Evolutionary conservation across 805 yeast genomes (phyloP), one percentile per base, ranked within the genome.

Genomic region (Cyberlindnera amylophila): DNA sequence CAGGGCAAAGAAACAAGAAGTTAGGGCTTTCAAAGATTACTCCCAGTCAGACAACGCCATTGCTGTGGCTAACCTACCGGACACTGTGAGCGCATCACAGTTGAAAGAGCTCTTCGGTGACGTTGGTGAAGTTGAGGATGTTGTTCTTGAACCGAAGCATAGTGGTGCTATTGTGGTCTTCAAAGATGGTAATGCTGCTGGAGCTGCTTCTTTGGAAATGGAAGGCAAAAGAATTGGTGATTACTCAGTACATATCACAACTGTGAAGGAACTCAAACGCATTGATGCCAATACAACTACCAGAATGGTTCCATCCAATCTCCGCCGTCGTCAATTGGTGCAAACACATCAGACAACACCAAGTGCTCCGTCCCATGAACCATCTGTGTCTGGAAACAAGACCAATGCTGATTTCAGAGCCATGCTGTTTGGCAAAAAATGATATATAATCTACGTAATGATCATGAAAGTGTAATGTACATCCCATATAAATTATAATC

Each of bases 81-180:
- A 66, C 26, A 70, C 73, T 0, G 49, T 72, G 7, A 71, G 59
- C 11, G 49, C 58, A 0, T 58, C 64, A 2, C 73, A 65, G 37
- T 42, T 75, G 4, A 47, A 52, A 18, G 39, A 49, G 1, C 52
- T 62, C 32, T 54, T 75, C 12, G 50, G 50, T 11, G 49, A 53
- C 9, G 51, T 54, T 32, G 74, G 75, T 3, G 62, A 66, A 0
- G 68, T 81, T 0, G 49, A 53, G 2, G 64, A 66, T 7, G 61
- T 79, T 1, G 67, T 72, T 19, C 51, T 79, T 14, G 71, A 69
- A 29, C 71, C 81, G 0, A 74, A 70, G 17, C 52, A 58, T 15
- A 53, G 61, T 6, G 75, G 74, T 4, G 83, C 83, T 0, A 49
- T 81, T 24, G 66, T 81, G 4, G 74, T 73, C 46, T 75, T 75